A percentile compares a stretch with the other conserved stretches of the same genome.
phyloP scores from a whole-genome alignment of 1,284 basidiomycete species.

The Chondrostereum purpureum region DNA sequence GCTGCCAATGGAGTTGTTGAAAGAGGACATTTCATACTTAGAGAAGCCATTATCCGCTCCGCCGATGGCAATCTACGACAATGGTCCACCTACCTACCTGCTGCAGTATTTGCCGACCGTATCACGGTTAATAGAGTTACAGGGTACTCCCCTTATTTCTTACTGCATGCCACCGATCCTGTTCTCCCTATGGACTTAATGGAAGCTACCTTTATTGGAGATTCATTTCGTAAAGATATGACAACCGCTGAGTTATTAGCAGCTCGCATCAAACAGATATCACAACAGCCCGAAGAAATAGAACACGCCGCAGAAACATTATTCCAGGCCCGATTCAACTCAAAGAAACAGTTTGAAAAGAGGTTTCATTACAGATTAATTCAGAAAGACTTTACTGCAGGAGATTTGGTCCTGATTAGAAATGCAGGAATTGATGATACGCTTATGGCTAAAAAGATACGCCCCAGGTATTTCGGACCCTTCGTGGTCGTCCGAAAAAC shows the following conservation, averaged over 20 bases:
- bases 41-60: conserved; percentile 20
- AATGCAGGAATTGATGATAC: too few relatives aligned
- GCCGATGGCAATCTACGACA: conserved; percentile 7
- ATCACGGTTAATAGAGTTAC: conserved; percentile 18
- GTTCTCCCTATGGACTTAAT: conserved; percentile 20
- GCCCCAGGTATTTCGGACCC: conserved; percentile 21
- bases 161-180: conserved; percentile 19
- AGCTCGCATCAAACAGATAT: conserved; percentile 11
- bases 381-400: conserved; percentile 15
- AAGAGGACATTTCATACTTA: conserved; percentile 20
- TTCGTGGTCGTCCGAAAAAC: conserved; percentile 15
- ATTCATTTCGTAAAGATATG: conserved; percentile 11
- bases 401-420: conserved; percentile 17
- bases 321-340: conserved; percentile 7
- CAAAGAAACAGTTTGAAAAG: conserved; percentile 17
- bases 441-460: conserved; percentile 15
- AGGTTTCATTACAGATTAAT: conserved; percentile 16
- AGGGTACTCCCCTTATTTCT: conserved; percentile 21
- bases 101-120: conserved; percentile 18
- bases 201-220: conserved; percentile 19
- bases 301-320: conserved; percentile 7
- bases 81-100: conserved; percentile 7
- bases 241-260: conserved; percentile 11
- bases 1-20: too few relatives aligned
- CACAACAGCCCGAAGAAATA: conserved; percentile 6